Evolutionary conservation across 352 stramenopile genomes (phyloP).

Genomic region (Phytophthora tubulina): DNA sequence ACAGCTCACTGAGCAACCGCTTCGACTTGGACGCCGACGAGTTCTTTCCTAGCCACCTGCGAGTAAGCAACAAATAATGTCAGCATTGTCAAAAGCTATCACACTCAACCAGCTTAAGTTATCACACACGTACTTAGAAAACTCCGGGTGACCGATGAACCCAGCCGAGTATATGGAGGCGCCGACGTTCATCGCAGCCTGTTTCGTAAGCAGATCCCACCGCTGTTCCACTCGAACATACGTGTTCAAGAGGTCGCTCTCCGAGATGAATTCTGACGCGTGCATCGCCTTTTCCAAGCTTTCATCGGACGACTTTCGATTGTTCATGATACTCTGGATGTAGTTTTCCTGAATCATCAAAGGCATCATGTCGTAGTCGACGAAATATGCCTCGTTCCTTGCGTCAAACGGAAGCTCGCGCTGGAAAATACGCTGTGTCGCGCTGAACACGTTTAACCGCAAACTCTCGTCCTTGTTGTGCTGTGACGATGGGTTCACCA

Average conservation of each 20-base stretch:
- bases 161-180: constrained; percentile 84
- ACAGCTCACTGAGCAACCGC: constrained; percentile 94
- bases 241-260: constrained; percentile 84
- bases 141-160: constrained; percentile 91
- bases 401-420: constrained; percentile 77
- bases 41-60: constrained; percentile 98
- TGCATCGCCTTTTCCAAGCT: constrained; percentile 87
- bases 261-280: constrained; percentile 93
- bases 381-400: constrained; percentile 98
- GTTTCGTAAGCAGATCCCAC: constrained; percentile 95
- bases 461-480: constrained; percentile 95
- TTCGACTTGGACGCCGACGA: constrained; percentile 96
- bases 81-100: constrained; percentile 24
- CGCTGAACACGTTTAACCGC: constrained; percentile 96
- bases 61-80: constrained; percentile 46
- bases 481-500: constrained; percentile 79
- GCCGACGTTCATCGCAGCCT: constrained; percentile 92
- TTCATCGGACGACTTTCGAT: constrained; percentile 68
- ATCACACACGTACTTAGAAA: constrained; percentile 78
- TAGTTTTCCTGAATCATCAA: constrained; percentile 96
- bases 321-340: constrained; percentile 86
- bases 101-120: neutral
- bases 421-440: constrained; percentile 94
- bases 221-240: constrained; percentile 91
- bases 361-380: constrained; percentile 98